A percentile compares a stretch with the other conserved stretches of the same genome.
phyloP scores from a whole-genome alignment of 2,329 filamentous ascomycete species.

The Aspergillus nomiae region DNA sequence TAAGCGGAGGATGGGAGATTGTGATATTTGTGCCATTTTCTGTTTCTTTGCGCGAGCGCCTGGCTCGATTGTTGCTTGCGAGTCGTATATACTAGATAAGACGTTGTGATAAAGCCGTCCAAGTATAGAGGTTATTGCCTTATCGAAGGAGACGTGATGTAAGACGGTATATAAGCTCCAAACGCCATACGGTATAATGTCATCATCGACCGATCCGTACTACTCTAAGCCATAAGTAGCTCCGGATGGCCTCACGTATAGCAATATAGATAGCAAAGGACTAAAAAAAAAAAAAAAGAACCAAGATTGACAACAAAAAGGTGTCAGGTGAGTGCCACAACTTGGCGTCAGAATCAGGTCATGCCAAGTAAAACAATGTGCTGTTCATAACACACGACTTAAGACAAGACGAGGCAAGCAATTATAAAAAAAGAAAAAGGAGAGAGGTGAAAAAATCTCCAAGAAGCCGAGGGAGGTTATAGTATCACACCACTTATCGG shows the following conservation, averaged over 20 bases:
- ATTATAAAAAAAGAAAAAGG: not conserved
- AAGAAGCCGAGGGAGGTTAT: not conserved
- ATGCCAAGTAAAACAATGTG: slow-evolving; percentile 6
- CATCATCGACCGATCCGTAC: slow-evolving; percentile 1
- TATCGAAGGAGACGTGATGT: not conserved
- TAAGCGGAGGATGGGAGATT: slow-evolving; percentile 27
- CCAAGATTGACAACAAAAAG: not conserved
- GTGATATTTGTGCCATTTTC: not conserved
- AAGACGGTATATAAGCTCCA: not conserved
- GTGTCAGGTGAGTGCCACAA: slow-evolving; percentile 5
- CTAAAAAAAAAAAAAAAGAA: not conserved
- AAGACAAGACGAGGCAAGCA: not conserved
- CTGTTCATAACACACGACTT: slow-evolving; percentile 1
- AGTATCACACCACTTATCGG: slow-evolving; percentile 10
- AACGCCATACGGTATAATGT: slow-evolving; percentile 1
- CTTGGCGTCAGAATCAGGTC: slow-evolving; percentile 1
- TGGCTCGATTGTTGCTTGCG: not conserved
- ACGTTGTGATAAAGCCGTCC: not conserved
- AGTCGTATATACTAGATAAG: not conserved
- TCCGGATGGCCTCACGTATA: not conserved
- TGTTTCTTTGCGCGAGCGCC: not conserved
- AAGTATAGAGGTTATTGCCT: not conserved
- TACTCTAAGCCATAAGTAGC: not conserved
- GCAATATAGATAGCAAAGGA: not conserved
- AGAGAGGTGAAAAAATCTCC: slow-evolving; percentile 1